A percentile compares a stretch with the other conserved stretches of the same genome.
Conservation (phyloP, 2,329 filamentous ascomycete species). For the Colletotrichum sp. region DNA sequence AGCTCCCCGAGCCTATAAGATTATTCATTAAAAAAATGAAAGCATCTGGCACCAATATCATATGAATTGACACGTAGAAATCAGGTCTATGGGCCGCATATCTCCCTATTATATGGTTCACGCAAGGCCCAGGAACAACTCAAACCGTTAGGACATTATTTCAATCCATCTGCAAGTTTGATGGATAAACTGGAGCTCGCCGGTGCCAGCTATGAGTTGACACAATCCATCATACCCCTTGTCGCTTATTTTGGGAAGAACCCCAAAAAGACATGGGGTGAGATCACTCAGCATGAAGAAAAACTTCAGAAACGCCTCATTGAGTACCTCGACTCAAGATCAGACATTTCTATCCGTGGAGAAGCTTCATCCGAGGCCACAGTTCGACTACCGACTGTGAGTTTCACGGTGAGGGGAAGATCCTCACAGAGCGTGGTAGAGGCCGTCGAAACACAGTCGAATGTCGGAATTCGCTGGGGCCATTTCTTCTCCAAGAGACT, state of each 20-base stretch:
- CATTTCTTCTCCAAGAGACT: slow-evolving; percentile 72
- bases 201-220: slow-evolving; percentile 73
- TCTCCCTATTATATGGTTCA: slow-evolving; percentile 72
- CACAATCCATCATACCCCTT: slow-evolving; percentile 52
- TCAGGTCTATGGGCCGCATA: slow-evolving; percentile 73
- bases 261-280: slow-evolving; percentile 45
- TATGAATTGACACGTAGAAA: background rate
- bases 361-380: slow-evolving; percentile 50
- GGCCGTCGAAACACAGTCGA: slow-evolving; percentile 60
- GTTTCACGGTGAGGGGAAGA: slow-evolving; percentile 64
- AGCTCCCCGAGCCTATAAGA: background rate
- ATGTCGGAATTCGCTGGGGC: slow-evolving; percentile 69
- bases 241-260: background rate
- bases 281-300: slow-evolving; percentile 63
- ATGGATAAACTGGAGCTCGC: slow-evolving; percentile 73
- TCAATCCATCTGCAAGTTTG: slow-evolving; percentile 65
- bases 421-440: slow-evolving; percentile 52
- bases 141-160: slow-evolving; percentile 66
- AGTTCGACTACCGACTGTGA: slow-evolving; percentile 66
- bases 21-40: background rate
- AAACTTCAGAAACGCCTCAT: slow-evolving; percentile 63
- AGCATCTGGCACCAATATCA: background rate
- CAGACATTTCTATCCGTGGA: slow-evolving; percentile 63
- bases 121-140: slow-evolving; percentile 59
- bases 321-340: slow-evolving; percentile 57